Evolutionary conservation across 129 eudicot genomes (phyloP).

Genomic region (sunflower (Helianthus annuus)): HanXRQr2.0-SUNRISE NC_035439.2:93548365-93548864

Average conservation of each 20-base stretch:
- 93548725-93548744: too few relatives aligned
- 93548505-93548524: slow-evolving; percentile 68
- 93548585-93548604: slow-evolving; percentile 66
- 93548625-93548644: slow-evolving; percentile 64
- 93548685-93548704: slow-evolving; percentile 1
- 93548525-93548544: slow-evolving; percentile 68
- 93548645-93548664: slow-evolving; percentile 58
- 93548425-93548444: neutral
- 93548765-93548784: slow-evolving; percentile 47
- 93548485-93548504: neutral
- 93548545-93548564: slow-evolving; percentile 82
- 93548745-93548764: slow-evolving; percentile 53
- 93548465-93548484: neutral
- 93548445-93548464: slow-evolving; percentile 13
- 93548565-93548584: slow-evolving; percentile 73
- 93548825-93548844: slow-evolving; percentile 24
- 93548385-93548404: too few relatives aligned
- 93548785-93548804: slow-evolving; percentile 80
- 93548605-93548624: slow-evolving; percentile 77
- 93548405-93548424: too few relatives aligned
- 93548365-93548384: too few relatives aligned
- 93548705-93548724: too few relatives aligned
- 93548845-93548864: slow-evolving; percentile 10
- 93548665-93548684: slow-evolving; percentile 23
- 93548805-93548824: slow-evolving; percentile 63